phyloP scores from a whole-genome alignment of 257 asterid genomes.

The Verbena officinalis region DNA sequence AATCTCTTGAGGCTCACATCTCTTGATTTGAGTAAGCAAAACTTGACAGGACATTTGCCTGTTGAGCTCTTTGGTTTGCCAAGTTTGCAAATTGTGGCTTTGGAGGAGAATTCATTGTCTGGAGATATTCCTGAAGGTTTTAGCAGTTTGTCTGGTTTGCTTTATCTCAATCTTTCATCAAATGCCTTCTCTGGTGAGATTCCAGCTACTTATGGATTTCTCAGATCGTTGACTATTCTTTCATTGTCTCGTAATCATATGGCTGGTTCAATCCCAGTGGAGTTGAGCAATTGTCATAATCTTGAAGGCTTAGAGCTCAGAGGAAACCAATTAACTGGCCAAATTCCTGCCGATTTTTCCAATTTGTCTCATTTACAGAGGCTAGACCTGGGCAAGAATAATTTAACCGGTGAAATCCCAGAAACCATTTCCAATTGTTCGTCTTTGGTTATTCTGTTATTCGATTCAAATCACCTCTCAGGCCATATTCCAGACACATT shows the following conservation, averaged over 20 bases:
- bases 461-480: constrained; percentile 65
- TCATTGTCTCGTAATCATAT: constrained; percentile 57
- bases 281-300: constrained; percentile 58
- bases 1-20: constrained; percentile 55
- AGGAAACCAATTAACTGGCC: constrained; percentile 46
- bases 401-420: constrained; percentile 60
- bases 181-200: constrained; percentile 64
- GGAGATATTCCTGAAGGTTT: constrained; percentile 85
- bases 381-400: constrained; percentile 74
- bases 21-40: constrained; percentile 80
- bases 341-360: constrained; percentile 55
- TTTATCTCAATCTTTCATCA: constrained; percentile 63
- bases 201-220: constrained; percentile 74
- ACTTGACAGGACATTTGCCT: constrained; percentile 77
- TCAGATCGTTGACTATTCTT: constrained; percentile 51
- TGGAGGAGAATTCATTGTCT: constrained; percentile 60
- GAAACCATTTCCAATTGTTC: constrained; percentile 61
- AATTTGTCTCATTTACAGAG: constrained; percentile 49
- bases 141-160: constrained; percentile 74
- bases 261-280: constrained; percentile 57
- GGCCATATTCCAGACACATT: constrained; percentile 61
- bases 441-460: constrained; percentile 43
- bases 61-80: constrained; percentile 76
- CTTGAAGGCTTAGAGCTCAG: constrained; percentile 64
- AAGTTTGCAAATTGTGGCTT: constrained; percentile 56